A percentile compares a stretch with the other conserved stretches of the same genome.
Conservation (phyloP, 2,329 filamentous ascomycete species). For the Fusarium paranaense region DNA sequence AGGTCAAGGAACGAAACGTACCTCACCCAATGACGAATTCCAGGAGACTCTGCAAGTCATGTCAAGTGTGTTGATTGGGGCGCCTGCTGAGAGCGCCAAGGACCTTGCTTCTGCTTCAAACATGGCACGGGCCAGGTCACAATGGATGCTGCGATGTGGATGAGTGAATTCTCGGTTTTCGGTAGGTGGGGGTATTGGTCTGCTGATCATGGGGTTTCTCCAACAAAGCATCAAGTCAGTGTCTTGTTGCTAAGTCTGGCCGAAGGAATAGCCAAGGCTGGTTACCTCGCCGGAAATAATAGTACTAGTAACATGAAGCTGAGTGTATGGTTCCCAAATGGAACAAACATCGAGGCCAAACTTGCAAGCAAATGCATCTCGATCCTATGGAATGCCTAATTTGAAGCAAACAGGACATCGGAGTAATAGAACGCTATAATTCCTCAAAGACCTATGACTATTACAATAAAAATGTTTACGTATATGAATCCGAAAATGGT, state of each 20-base stretch:
- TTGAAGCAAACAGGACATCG: neutral
- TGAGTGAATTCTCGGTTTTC: neutral
- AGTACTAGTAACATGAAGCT: neutral
- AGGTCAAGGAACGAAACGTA: neutral
- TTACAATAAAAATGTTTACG: neutral
- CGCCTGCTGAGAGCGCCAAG: neutral
- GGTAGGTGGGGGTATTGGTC: neutral
- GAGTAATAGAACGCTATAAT: neutral
- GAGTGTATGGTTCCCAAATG: neutral
- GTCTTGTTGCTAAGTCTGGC: neutral
- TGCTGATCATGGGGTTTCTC: neutral
- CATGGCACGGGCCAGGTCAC: neutral
- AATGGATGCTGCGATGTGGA: neutral
- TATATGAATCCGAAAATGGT: neutral
- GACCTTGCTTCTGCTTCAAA: neutral
- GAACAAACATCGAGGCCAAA: neutral
- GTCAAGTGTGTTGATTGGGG: neutral
- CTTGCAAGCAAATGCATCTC: neutral
- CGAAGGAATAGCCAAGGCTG: neutral
- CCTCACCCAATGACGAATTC: neutral
- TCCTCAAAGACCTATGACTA: neutral
- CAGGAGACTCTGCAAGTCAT: neutral
- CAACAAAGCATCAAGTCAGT: neutral
- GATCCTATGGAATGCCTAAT: neutral
- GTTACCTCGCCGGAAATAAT: neutral